Conservation (phyloP, 2,329 filamentous ascomycete species). For the Rhexocercosporidium sp. region DNA sequence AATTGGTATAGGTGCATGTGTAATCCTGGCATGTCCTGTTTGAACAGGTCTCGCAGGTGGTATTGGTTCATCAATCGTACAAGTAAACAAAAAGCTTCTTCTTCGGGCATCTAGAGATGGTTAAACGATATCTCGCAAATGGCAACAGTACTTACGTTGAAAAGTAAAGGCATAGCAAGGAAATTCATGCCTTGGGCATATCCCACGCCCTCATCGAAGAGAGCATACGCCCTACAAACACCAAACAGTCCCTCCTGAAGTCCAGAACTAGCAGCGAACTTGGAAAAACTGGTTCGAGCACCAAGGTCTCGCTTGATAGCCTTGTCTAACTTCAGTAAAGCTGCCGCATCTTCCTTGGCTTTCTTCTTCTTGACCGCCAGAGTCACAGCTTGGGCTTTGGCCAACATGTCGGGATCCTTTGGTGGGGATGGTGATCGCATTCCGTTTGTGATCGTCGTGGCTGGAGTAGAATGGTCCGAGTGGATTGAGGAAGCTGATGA, state of each 20-base stretch:
- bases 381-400: slow-evolving; percentile 68
- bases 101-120: slow-evolving; percentile 79
- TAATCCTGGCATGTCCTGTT: slow-evolving; percentile 94
- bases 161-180: slow-evolving; percentile 92
- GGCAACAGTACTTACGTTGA: slow-evolving; percentile 69
- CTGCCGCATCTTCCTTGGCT: slow-evolving; percentile 75
- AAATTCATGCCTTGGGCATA: slow-evolving; percentile 99
- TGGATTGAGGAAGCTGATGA: slow-evolving; percentile 87
- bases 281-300: slow-evolving; percentile 92
- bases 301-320: slow-evolving; percentile 89
- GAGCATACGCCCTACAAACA: slow-evolving; percentile 94
- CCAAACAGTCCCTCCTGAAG: slow-evolving; percentile 94
- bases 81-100: slow-evolving; percentile 93
- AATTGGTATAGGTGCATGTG: slow-evolving; percentile 96
- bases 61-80: slow-evolving; percentile 98
- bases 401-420: slow-evolving; percentile 65
- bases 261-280: slow-evolving; percentile 88
- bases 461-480: slow-evolving; percentile 73
- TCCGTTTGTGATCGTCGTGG: slow-evolving; percentile 60
- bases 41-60: slow-evolving; percentile 87
- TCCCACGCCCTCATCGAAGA: slow-evolving; percentile 92
- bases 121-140: slow-evolving; percentile 31
- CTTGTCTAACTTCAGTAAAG: slow-evolving; percentile 86
- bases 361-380: slow-evolving; percentile 76
- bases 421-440: slow-evolving; percentile 60